Conservation (phyloP, 148 eudicot species). For the Polygonum aviculare region DNA sequence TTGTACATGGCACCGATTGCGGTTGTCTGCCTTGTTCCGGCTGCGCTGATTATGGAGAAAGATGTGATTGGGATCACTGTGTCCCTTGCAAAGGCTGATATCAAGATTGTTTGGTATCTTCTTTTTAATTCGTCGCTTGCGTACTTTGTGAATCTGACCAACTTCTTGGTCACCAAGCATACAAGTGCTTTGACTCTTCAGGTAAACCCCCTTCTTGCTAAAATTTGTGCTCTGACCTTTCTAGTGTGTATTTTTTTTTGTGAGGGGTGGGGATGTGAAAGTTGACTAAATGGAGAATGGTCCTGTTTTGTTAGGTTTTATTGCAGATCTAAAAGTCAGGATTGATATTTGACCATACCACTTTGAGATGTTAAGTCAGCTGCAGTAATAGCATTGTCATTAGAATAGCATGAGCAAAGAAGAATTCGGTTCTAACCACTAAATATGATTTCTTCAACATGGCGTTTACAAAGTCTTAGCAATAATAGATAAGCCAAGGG, state of each 20-base stretch:
- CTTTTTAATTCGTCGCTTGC: slow-evolving; percentile 7
- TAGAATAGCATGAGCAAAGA: background rate
- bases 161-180: slow-evolving; percentile 13
- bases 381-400: background rate
- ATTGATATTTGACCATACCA: background rate
- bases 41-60: slow-evolving; percentile 6
- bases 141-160: slow-evolving; percentile 8
- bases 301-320: background rate
- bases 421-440: background rate
- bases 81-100: background rate
- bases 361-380: background rate
- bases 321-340: background rate
- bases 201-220: background rate
- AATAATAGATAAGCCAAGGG: background rate
- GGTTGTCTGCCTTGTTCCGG: slow-evolving; percentile 10
- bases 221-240: background rate
- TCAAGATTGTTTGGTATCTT: background rate
- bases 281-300: background rate
- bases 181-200: slow-evolving; percentile 13
- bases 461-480: background rate
- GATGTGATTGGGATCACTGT: slow-evolving; percentile 7
- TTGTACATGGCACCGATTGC: slow-evolving; percentile 14
- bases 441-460: background rate
- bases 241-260: background rate
- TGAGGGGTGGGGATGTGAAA: background rate